These are phyloP conservation scores for Hura crepitans DNA, from an alignment of 441 rosid species.

Conservation along the genomic window DNA sequence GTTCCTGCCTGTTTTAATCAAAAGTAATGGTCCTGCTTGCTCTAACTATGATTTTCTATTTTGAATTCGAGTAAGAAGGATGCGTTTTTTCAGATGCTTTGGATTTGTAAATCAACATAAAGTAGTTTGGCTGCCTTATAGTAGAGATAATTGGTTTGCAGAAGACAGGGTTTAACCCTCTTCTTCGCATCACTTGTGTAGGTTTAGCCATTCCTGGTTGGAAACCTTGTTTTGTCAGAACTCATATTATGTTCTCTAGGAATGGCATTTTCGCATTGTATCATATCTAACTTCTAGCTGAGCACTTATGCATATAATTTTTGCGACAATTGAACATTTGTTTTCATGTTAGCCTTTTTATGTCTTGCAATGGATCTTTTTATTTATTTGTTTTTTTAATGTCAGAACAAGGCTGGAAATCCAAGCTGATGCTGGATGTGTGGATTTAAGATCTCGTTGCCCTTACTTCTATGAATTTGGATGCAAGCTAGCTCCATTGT, in stretches of 20 bases:
- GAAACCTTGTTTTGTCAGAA: background rate
- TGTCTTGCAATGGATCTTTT: slow-evolving; percentile 5
- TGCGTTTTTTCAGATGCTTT: too few relatives aligned
- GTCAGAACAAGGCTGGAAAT: slow-evolving; percentile 76
- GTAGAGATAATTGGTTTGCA: too few relatives aligned
- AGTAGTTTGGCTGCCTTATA: too few relatives aligned
- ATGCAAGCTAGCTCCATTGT: slow-evolving; percentile 77
- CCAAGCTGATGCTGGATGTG: slow-evolving; percentile 89
- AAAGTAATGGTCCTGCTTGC: slow-evolving; percentile 39
- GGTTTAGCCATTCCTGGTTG: too few relatives aligned
- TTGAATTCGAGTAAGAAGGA: background rate
- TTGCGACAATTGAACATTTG: background rate
- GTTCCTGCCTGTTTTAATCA: slow-evolving; percentile 68
- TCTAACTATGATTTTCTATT: background rate
- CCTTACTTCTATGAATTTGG: slow-evolving; percentile 76
- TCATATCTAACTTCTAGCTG: too few relatives aligned
- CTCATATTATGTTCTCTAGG: too few relatives aligned
- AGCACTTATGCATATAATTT: too few relatives aligned
- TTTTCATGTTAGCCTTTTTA: slow-evolving; percentile 8
- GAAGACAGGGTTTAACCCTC: too few relatives aligned
- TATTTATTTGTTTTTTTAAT: slow-evolving; percentile 10
- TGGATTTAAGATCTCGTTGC: slow-evolving; percentile 71
- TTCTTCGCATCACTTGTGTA: too few relatives aligned
- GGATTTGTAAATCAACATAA: too few relatives aligned
- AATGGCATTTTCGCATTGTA: too few relatives aligned